phyloP scores from a whole-genome alignment of 345 rosid species.

The Excoecaria agallocha region DNA sequence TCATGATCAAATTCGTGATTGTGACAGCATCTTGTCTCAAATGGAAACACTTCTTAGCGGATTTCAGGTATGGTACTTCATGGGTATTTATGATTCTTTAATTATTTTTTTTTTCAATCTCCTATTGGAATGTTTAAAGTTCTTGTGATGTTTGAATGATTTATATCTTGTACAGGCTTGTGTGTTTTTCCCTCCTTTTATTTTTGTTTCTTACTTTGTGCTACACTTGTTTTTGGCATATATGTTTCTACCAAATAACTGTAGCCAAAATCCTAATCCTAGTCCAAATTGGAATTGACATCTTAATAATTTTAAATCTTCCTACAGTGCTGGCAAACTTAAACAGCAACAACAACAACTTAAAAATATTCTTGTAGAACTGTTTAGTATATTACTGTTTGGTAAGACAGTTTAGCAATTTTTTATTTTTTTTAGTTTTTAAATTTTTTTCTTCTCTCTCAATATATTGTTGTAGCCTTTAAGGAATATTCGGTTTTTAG shows the following conservation, averaged over 20 bases:
- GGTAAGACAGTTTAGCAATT: too few relatives aligned
- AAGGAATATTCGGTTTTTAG: too few relatives aligned
- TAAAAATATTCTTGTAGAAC: too few relatives aligned
- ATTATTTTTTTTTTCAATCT: neutral
- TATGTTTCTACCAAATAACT: neutral
- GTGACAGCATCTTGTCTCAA: constrained; percentile 87
- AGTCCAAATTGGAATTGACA: too few relatives aligned
- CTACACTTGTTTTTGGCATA: neutral
- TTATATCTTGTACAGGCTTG: neutral
- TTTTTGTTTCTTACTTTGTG: neutral
- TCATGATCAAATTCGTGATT: constrained; percentile 94
- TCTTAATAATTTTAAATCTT: too few relatives aligned
- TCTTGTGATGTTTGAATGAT: neutral
- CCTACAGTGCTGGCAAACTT: too few relatives aligned
- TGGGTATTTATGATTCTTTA: neutral
- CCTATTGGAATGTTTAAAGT: neutral
- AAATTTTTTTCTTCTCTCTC: too few relatives aligned
- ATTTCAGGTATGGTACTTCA: constrained; percentile 63
- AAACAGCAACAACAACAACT: too few relatives aligned
- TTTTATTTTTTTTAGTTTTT: too few relatives aligned
- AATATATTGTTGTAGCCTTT: too few relatives aligned
- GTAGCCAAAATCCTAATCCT: neutral
- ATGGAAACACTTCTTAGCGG: constrained; percentile 97
- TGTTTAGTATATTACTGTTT: too few relatives aligned
- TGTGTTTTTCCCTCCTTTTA: neutral